Evolutionary conservation across 805 yeast genomes (phyloP).

Genomic region (Grigorovia transvaalensis): DNA sequence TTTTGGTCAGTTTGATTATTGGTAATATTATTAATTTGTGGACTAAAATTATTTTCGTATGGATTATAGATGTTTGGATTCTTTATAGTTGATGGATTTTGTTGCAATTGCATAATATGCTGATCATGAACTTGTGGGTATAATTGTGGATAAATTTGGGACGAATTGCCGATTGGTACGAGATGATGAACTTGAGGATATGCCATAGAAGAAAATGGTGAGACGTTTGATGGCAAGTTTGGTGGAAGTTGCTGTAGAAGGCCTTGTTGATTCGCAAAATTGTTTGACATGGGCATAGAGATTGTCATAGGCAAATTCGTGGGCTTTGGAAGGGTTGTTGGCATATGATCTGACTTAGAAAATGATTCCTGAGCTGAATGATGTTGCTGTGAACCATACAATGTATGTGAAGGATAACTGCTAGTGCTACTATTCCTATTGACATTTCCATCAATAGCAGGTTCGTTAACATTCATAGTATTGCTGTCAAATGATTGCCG

Average conservation of each 20-base stretch:
- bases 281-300: neutral
- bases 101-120: neutral
- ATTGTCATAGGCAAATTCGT: neutral
- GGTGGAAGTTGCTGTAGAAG: neutral
- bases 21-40: neutral
- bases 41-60: too few species aligned
- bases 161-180: neutral
- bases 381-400: neutral
- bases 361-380: neutral
- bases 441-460: neutral
- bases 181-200: neutral
- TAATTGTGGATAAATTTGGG: neutral
- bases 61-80: neutral
- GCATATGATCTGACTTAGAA: neutral
- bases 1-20: neutral
- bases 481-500: neutral
- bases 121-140: neutral
- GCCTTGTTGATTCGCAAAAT: neutral
- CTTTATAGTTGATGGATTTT: neutral
- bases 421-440: too few species aligned
- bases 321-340: neutral
- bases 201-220: neutral
- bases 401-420: neutral
- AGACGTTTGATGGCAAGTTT: neutral
- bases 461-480: neutral